Evolutionary conservation across 2,329 filamentous ascomycete species (phyloP).

Genomic region (Pseudopyrenochaeta lycopersici): DNA sequence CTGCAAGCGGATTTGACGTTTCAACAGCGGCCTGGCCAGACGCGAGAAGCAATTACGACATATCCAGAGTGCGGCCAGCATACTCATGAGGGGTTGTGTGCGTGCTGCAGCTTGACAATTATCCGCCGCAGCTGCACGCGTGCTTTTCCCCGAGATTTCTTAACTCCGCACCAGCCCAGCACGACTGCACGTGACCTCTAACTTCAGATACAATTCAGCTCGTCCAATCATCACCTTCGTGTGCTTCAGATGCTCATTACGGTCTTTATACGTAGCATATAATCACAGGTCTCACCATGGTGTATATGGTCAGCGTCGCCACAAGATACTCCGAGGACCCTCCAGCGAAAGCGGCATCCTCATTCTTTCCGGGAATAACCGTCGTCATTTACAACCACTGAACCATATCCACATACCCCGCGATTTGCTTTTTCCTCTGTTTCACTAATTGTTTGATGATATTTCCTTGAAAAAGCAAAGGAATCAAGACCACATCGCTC

Average conservation of each 20-base stretch:
- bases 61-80: conserved; percentile 55
- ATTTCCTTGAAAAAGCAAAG: conserved; percentile 22
- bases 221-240: conserved; percentile 2
- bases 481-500: conserved; percentile 14
- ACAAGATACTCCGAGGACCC: conserved; percentile 22
- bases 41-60: conserved; percentile 59
- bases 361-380: conserved; percentile 42
- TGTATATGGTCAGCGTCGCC: conserved; percentile 11
- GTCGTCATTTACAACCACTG: conserved; percentile 18
- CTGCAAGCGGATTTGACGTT: conserved; percentile 38
- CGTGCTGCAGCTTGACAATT: conserved; percentile 13
- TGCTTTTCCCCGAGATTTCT: conserved; percentile 23
- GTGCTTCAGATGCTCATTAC: conserved; percentile 4
- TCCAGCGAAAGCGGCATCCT: conserved; percentile 30
- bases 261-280: conserved; percentile 18
- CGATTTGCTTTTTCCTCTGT: not conserved
- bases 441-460: conserved; percentile 13
- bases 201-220: conserved; percentile 1
- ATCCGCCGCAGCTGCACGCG: conserved; percentile 22
- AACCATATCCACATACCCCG: conserved; percentile 10
- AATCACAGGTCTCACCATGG: conserved; percentile 6
- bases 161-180: conserved; percentile 14
- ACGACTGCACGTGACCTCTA: conserved; percentile 36
- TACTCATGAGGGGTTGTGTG: conserved; percentile 27
- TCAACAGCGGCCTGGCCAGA: conserved; percentile 44